Evolutionary conservation across 2,329 filamentous ascomycete species (phyloP), one percentile per base, ranked within the genome.

Genomic region (Bipolaris bicolor): DNA sequence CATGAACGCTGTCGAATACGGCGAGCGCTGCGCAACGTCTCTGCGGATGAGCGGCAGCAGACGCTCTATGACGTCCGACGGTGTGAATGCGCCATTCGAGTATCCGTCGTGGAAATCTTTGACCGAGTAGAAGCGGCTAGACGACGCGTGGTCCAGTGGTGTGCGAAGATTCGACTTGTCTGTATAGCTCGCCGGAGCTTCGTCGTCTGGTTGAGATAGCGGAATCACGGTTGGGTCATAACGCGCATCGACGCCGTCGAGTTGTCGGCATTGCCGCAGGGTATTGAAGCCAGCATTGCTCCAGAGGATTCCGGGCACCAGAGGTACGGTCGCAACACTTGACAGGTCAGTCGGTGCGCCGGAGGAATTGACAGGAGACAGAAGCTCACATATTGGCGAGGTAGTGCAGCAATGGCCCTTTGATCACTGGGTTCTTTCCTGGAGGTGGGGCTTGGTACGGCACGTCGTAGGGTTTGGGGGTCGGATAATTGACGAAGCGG

Each of bases 31-130:
- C 10, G 76, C 73, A 11, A 79, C 73, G 64, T 88, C 86, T 59
- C 86, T 83, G 24, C 84, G 83, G 62, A 93, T 88, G 39, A 94
- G 78, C 0, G 88, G 87, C 1, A 96, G 80, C 15, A 97, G 80
- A 1, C 85, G 83, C 73, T 92, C 85, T 11, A 83, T 84, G 1
- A 97, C 90, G 60, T 88, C 84, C 0, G 86, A 81, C 0, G 92
- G 92, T 0, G 91, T 95, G 55, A 89, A 71, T 58, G 83, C 79
- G 49, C 90, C 90, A 5, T 85, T 85, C 60, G 82, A 83, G 78
- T 93, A 96, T 39, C 90, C 84, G 49, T 85, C 83, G 72, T 92
- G 88, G 72, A 92, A 97, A 77, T 97, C 91, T 11, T 84, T 83
- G 22, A 87, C 84, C 3, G 90, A 90, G 73, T 73, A 73, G 74